Evolutionary conservation across 495 filamentous ascomycete species (phyloP).

Genomic region (Xeromyces bisporus): DNA sequence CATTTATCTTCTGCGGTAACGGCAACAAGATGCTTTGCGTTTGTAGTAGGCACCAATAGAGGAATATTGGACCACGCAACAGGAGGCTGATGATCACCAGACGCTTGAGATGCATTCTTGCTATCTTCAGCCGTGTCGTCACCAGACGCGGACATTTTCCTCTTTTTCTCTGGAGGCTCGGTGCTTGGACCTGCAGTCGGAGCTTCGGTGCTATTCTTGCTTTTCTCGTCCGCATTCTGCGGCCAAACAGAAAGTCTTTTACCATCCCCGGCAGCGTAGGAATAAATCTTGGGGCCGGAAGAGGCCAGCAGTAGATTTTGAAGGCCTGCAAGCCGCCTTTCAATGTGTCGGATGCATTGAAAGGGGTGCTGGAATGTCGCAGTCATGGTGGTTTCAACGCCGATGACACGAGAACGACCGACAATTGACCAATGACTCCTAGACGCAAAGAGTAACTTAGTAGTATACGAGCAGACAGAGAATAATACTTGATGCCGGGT

Average conservation of each 20-base stretch:
- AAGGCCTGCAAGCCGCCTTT: slow-evolving; percentile 10
- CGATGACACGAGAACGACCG: too few relatives aligned
- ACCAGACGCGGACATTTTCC: slow-evolving; percentile 24
- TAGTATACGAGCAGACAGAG: too few relatives aligned
- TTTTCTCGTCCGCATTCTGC: slow-evolving; percentile 15
- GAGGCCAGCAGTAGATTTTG: slow-evolving; percentile 35
- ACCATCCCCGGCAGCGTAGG: slow-evolving; percentile 26
- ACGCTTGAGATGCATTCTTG: slow-evolving; percentile 7
- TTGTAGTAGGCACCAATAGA: slow-evolving; percentile 37
- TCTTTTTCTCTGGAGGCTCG: slow-evolving; percentile 33
- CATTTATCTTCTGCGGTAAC: slow-evolving; percentile 82
- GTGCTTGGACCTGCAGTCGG: slow-evolving; percentile 9
- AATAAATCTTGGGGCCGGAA: slow-evolving; percentile 36
- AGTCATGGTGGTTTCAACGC: slow-evolving; percentile 12
- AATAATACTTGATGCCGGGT: too few relatives aligned
- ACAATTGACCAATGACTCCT: too few relatives aligned
- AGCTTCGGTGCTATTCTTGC: slow-evolving; percentile 5
- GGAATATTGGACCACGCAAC: slow-evolving; percentile 33
- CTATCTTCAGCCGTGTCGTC: slow-evolving; percentile 10
- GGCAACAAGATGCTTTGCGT: slow-evolving; percentile 51
- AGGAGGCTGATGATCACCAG: slow-evolving; percentile 9
- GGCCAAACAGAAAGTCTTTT: slow-evolving; percentile 34
- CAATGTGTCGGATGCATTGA: slow-evolving; percentile 33
- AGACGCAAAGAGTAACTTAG: too few relatives aligned
- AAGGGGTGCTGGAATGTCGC: slow-evolving; percentile 32